Evolutionary conservation across 495 filamentous ascomycete genomes (phyloP).

Genomic region (Penicillium paxilli): DNA sequence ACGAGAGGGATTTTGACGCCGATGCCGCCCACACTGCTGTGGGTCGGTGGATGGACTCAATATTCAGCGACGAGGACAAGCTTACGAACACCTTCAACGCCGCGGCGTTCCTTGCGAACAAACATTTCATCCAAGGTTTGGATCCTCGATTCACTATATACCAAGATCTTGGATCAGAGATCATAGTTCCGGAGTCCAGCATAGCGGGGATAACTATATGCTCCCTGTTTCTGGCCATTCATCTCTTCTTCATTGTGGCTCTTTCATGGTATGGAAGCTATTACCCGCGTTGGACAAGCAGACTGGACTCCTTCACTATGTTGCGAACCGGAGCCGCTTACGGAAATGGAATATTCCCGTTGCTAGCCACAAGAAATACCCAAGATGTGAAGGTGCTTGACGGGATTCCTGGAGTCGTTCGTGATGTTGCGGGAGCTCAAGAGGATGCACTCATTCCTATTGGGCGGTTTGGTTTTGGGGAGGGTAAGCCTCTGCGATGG

Average conservation of each 20-base stretch:
- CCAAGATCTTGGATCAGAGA: conserved; percentile 7
- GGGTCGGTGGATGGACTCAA: not conserved
- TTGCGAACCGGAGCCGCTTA: conserved; percentile 24
- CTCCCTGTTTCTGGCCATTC: not conserved
- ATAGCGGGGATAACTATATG: conserved; percentile 1
- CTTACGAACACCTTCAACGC: not conserved
- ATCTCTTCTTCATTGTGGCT: conserved; percentile 9
- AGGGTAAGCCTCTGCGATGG: conserved; percentile 1
- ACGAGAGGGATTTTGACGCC: too few species aligned
- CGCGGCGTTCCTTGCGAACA: not conserved
- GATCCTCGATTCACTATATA: not conserved
- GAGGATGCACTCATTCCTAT: not conserved
- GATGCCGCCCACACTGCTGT: not conserved
- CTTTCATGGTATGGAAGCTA: conserved; percentile 21
- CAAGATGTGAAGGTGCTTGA: conserved; percentile 15
- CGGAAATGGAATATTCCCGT: conserved; percentile 15
- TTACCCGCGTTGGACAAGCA: conserved; percentile 20
- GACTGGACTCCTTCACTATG: conserved; percentile 32
- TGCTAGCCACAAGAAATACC: conserved; percentile 9
- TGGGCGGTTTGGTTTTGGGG: conserved; percentile 5
- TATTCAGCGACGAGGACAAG: not conserved
- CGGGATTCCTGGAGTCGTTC: conserved; percentile 16
- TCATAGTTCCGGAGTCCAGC: not conserved
- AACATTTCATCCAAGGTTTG: not conserved
- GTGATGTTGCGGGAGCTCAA: conserved; percentile 4